phyloP scores from a whole-genome alignment of 2,329 filamentous ascomycete genomes.

The Macrophomina tecta region DNA sequence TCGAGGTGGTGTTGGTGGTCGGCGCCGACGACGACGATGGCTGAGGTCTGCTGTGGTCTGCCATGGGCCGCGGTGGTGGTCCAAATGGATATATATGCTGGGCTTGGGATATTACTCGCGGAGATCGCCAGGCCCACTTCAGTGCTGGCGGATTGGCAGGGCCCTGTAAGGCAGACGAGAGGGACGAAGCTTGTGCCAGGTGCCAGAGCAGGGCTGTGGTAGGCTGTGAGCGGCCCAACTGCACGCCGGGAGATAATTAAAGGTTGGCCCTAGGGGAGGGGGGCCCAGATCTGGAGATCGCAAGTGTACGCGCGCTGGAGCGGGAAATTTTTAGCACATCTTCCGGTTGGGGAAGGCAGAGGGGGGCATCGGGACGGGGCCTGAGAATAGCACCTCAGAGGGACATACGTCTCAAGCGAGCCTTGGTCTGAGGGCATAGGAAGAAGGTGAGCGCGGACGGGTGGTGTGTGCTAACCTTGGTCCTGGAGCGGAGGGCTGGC shows the following conservation, averaged over 20 bases:
- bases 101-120: conserved; percentile 24
- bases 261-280: conserved; percentile 20
- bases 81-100: conserved; percentile 28
- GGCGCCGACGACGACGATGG: conserved; percentile 28
- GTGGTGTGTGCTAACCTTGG: conserved; percentile 24
- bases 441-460: conserved; percentile 9
- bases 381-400: conserved; percentile 16
- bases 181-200: conserved; percentile 26
- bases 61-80: conserved; percentile 27
- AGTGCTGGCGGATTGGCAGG: conserved; percentile 23
- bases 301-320: conserved; percentile 20
- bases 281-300: conserved; percentile 25
- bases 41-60: conserved; percentile 25
- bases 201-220: conserved; percentile 25
- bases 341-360: conserved; percentile 20
- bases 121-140: conserved; percentile 28
- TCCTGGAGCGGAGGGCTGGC: conserved; percentile 24
- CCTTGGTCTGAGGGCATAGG: conserved; percentile 23
- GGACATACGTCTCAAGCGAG: conserved; percentile 19
- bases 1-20: conserved; percentile 3
- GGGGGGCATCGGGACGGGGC: conserved; percentile 22
- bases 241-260: conserved; percentile 26
- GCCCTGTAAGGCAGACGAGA: conserved; percentile 27
- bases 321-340: conserved; percentile 24
- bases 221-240: conserved; percentile 26